Conservation (phyloP, 257 asterid genomes). For the Ehretia macrophylla region DNA sequence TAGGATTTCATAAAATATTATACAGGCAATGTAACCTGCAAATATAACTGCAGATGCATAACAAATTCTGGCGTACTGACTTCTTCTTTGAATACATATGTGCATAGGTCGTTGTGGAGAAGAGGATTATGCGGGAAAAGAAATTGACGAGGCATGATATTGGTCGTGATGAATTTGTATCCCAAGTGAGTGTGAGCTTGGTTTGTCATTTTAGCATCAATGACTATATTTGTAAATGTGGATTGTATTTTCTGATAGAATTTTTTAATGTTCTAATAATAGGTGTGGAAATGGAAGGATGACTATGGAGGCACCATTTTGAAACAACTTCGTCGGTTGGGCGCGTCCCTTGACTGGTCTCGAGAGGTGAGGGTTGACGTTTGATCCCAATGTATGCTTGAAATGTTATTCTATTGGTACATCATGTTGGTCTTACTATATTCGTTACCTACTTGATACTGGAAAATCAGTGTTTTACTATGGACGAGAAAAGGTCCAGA, state of each 20-base stretch:
- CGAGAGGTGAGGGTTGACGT: conserved; percentile 62
- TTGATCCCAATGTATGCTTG: not conserved
- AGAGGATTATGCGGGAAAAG: conserved; percentile 75
- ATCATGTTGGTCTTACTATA: conserved; percentile 4
- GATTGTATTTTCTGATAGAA: not conserved
- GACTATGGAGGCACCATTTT: conserved; percentile 87
- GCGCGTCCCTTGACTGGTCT: conserved; percentile 94
- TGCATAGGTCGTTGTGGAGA: conserved; percentile 84
- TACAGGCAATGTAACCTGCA: too few relatives aligned
- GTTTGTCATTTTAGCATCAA: not conserved
- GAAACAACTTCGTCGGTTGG: conserved; percentile 79
- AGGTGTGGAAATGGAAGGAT: conserved; percentile 97
- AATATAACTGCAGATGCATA: too few relatives aligned
- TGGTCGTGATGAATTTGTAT: conserved; percentile 65
- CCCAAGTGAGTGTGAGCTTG: conserved; percentile 52
- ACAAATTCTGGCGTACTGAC: too few relatives aligned
- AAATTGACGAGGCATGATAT: conserved; percentile 75
- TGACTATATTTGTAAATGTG: not conserved
- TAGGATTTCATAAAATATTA: too few relatives aligned
- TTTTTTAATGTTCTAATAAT: conserved; percentile 3
- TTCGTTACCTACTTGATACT: conserved; percentile 4
- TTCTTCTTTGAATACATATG: not conserved
- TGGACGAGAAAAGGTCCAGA: conserved; percentile 83
- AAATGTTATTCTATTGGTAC: not conserved
- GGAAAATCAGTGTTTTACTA: conserved; percentile 66